Conservation (phyloP, 1,284 basidiomycete species). For the Ceratobasidium sp. region DNA sequence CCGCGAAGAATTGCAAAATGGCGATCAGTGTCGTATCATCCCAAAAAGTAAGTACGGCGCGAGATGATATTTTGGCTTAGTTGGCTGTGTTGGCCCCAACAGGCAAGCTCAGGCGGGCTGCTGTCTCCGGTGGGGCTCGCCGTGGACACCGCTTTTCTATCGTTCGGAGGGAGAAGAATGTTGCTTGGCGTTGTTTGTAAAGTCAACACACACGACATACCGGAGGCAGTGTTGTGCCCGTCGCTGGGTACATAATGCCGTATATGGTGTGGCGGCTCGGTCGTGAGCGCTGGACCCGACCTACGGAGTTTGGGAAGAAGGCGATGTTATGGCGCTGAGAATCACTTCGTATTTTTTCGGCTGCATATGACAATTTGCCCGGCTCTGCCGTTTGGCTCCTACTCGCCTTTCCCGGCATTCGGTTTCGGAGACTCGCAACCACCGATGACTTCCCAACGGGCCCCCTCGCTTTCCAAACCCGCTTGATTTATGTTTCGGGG, state of each 20-base stretch:
- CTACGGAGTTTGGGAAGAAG: constrained; percentile 5
- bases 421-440: constrained; percentile 40
- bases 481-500: constrained; percentile 36
- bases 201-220: too few relatives aligned
- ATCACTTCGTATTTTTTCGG: constrained; percentile 27
- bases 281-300: constrained; percentile 19
- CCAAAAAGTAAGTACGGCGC: constrained; percentile 7
- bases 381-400: constrained; percentile 8
- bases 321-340: constrained; percentile 1
- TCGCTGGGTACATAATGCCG: constrained; percentile 32
- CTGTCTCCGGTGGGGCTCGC: not conserved
- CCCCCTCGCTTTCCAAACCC: constrained; percentile 28
- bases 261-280: constrained; percentile 6
- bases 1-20: not conserved
- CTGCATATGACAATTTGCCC: constrained; percentile 20
- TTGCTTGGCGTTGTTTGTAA: too few relatives aligned
- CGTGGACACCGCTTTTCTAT: too few relatives aligned
- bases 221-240: constrained; percentile 23
- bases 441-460: constrained; percentile 35
- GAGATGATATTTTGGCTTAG: not conserved
- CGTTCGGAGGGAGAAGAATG: too few relatives aligned
- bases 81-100: constrained; percentile 40
- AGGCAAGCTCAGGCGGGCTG: constrained; percentile 1
- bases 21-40: constrained; percentile 25
- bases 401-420: constrained; percentile 33